A percentile compares a stretch with the other conserved stretches of the same genome.
Conservation (phyloP, 2,329 filamentous ascomycete genomes). For the Cladosporium phlei region DNA sequence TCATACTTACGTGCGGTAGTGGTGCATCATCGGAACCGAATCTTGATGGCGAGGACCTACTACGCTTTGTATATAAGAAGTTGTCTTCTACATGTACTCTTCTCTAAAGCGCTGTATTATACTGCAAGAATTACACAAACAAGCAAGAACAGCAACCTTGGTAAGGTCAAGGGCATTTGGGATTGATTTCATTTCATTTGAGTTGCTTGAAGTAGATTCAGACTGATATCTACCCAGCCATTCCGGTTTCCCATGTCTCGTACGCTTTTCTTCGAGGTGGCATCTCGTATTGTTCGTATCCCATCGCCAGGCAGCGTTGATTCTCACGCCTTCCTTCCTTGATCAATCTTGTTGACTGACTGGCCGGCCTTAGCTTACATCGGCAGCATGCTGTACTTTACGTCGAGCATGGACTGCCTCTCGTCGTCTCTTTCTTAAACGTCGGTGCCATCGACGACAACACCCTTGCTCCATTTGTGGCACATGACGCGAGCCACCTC, state of each 20-base stretch:
- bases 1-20: no score
- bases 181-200: conserved; percentile 7
- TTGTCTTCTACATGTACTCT: no score
- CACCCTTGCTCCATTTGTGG: conserved; percentile 80
- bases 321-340: background rate
- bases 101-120: no score
- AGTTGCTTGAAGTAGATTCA: background rate
- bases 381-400: conserved; percentile 4
- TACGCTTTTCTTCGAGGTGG: conserved; percentile 16
- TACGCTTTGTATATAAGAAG: no score
- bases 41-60: no score
- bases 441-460: conserved; percentile 79
- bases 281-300: conserved; percentile 14
- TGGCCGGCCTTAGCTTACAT: conserved; percentile 1
- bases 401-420: conserved; percentile 5
- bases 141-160: no score
- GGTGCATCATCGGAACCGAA: no score
- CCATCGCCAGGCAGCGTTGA: conserved; percentile 1
- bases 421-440: conserved; percentile 49
- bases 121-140: no score
- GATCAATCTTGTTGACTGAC: background rate
- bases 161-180: no score
- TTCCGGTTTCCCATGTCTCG: conserved; percentile 3
- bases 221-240: background rate
- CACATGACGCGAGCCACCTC: conserved; percentile 73